Evolutionary conservation across 208 protist genomes (phyloP), one percentile per base, ranked within the genome.

Genomic region (Lotmaria passim): DNA sequence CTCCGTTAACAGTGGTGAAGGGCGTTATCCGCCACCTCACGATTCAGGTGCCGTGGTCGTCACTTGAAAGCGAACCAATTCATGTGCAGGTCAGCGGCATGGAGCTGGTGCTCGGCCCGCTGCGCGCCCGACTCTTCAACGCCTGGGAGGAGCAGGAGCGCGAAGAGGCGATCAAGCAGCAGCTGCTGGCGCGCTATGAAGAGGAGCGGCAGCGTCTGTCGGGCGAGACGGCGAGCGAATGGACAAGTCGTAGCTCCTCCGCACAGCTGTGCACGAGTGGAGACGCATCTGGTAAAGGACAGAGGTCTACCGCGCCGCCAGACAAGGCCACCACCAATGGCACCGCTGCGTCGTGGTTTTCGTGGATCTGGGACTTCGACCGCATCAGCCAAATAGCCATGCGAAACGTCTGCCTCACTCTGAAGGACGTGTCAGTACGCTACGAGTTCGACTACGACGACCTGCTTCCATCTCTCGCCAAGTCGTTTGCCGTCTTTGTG

Each of bases 31-130:
- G 57, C 3, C 65, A 89, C 53, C 72, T 96, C 10, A 48, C 51
- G 0, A 86, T 96, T 17, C 66, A 36, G 7, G 78, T 96, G n/a
- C 91, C 91, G 36, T 96, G 91, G 91, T 58, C 88, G 1, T 79
- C 87, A 10, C 62, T 94, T 7, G 84, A 93, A 39, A 66, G 75
- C 11, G 83, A 92, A 64, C 78, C 83, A 7, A 85, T 92, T 21
- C 48, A 66, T 21, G 75, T 96, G 19, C 78, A 92, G 57, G 76
- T 90, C 6, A 71, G 46, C 0, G 91, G 89, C 3, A 83, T 96
- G 1, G 83, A 94, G 26, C 72, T 96, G 33, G 81, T 90, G 8
- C 70, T 94, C n/a, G 83, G 78, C 0, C 85, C 81, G n/a, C 73
- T 93, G 23, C 89, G 89, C 14, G 69, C 74, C 0, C 74, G 78